Percentiles rank a stretch among this genome's conserved stretches.
Conservation (phyloP, 2,329 filamentous ascomycete genomes). For the Dactylellina parvicollis region DNA sequence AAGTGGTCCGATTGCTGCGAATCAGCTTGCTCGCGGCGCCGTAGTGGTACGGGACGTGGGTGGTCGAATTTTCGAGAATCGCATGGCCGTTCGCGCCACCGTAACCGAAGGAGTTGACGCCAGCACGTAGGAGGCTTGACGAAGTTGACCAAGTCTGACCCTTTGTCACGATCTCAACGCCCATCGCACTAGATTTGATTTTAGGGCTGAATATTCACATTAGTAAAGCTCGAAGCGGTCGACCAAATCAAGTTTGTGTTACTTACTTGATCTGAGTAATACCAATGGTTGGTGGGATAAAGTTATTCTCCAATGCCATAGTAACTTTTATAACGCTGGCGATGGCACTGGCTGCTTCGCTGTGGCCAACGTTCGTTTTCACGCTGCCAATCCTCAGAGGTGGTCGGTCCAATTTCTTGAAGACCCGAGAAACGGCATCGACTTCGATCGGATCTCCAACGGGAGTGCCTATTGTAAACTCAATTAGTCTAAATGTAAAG, state of each 20-base stretch:
- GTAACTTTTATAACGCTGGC: conserved; percentile 24
- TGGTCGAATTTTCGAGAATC: conserved; percentile 15
- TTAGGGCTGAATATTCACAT: no score
- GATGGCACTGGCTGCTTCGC: conserved; percentile 61
- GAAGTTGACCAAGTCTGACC: conserved; percentile 14
- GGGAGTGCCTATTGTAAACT: conserved; percentile 23
- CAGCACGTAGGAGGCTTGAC: conserved; percentile 4
- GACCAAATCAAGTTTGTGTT: no score
- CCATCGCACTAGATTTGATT: not conserved
- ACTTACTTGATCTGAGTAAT: conserved; percentile 13
- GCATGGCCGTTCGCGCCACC: conserved; percentile 54
- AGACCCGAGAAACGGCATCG: conserved; percentile 24
- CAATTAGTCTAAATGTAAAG: conserved; percentile 61
- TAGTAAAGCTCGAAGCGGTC: no score
- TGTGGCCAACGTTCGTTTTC: conserved; percentile 68
- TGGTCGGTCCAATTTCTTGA: conserved; percentile 25
- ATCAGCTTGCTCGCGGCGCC: not conserved
- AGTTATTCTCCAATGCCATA: conserved; percentile 26
- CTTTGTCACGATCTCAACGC: conserved; percentile 13
- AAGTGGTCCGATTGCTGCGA: not conserved
- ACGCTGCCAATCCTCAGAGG: conserved; percentile 67
- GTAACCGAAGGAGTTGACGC: conserved; percentile 60
- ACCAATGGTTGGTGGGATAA: conserved; percentile 26
- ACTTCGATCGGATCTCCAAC: conserved; percentile 59
- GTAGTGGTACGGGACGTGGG: conserved; percentile 8